phyloP scores from a whole-genome alignment of 768 basidiomycete species.

The Phlebiopsis flavidoalba region DNA sequence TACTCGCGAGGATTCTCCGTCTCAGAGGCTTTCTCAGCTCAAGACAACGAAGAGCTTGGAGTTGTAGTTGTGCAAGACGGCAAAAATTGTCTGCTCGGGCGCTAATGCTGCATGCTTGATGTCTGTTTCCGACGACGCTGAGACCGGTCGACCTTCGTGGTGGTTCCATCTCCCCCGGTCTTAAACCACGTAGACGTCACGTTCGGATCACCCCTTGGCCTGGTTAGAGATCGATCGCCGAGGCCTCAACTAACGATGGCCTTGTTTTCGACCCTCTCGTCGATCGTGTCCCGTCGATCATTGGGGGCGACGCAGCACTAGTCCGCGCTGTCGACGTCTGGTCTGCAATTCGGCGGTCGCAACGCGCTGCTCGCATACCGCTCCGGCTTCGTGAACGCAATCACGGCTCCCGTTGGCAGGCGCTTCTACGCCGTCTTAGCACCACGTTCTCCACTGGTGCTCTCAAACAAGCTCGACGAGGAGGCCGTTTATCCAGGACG shows the following conservation, averaged over 20 bases:
- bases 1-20: slow-evolving; percentile 9
- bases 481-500: slow-evolving; percentile 39
- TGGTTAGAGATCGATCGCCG: slow-evolving; percentile 60
- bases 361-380: slow-evolving; percentile 39
- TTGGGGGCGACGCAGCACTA: slow-evolving; percentile 39
- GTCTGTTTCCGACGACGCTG: slow-evolving; percentile 1
- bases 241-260: slow-evolving; percentile 61
- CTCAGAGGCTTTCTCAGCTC: slow-evolving; percentile 8
- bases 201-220: slow-evolving; percentile 55
- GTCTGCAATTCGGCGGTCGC: slow-evolving; percentile 42
- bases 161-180: slow-evolving; percentile 55
- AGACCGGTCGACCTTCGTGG: slow-evolving; percentile 54
- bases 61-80: slow-evolving; percentile 51
- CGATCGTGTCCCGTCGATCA: slow-evolving; percentile 34
- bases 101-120: slow-evolving; percentile 12
- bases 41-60: slow-evolving; percentile 12
- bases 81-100: slow-evolving; percentile 44
- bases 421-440: slow-evolving; percentile 34
- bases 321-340: slow-evolving; percentile 64
- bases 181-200: too few relatives aligned
- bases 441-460: slow-evolving; percentile 37
- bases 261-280: slow-evolving; percentile 42
- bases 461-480: slow-evolving; percentile 32
- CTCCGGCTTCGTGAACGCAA: slow-evolving; percentile 40
- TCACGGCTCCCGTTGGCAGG: slow-evolving; percentile 30